Evolutionary conservation across 1,139 yeast species (phyloP).

Genomic region (Kurtzmaniella quercitrusa): DNA sequence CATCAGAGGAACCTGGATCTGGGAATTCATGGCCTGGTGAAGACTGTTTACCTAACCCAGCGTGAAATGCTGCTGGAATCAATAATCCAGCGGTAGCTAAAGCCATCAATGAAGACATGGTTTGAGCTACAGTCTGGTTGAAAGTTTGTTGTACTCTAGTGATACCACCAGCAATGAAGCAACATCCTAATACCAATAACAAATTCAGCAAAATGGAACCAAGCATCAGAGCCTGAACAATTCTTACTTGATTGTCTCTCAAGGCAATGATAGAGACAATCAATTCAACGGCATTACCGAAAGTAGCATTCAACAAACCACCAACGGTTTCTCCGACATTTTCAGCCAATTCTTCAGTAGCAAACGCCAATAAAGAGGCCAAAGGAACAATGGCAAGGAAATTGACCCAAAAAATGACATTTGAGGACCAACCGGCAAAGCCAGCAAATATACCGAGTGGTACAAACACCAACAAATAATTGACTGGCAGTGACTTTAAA

Average conservation of each 20-base stretch:
- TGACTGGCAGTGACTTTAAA: conserved; percentile 67
- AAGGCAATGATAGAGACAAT: conserved; percentile 92
- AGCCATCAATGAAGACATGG: conserved; percentile 92
- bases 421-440: conserved; percentile 50
- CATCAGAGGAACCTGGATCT: conserved; percentile 34
- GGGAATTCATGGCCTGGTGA: conserved; percentile 37
- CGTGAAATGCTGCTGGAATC: conserved; percentile 95
- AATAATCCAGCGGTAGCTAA: conserved; percentile 83
- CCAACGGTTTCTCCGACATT: conserved; percentile 88
- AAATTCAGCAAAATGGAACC: conserved; percentile 89
- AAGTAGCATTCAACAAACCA: conserved; percentile 90
- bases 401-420: conserved; percentile 64
- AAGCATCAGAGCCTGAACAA: conserved; percentile 95
- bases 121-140: conserved; percentile 95
- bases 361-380: conserved; percentile 84
- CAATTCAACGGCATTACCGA: conserved; percentile 91
- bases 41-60: conserved; percentile 52
- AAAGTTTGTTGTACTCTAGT: conserved; percentile 82
- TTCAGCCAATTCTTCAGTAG: conserved; percentile 88
- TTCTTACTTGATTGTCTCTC: conserved; percentile 78
- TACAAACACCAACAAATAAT: conserved; percentile 71
- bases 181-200: conserved; percentile 88
- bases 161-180: conserved; percentile 90
- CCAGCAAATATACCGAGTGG: conserved; percentile 86
- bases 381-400: conserved; percentile 89